phyloP scores from a whole-genome alignment of 441 rosid genomes.

The Eutrema salsugineum region DNA sequence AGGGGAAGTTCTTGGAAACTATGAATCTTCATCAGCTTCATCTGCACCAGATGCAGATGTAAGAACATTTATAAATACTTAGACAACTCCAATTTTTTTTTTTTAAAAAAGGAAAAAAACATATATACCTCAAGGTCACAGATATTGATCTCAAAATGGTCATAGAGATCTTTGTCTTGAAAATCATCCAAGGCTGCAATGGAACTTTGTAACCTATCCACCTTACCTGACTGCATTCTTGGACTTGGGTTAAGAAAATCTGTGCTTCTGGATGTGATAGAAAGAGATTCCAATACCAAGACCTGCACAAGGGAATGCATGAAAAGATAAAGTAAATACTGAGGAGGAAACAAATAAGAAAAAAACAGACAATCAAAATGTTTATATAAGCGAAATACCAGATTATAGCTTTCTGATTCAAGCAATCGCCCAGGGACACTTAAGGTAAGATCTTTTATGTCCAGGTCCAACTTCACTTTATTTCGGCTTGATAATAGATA shows the following conservation, averaged over 20 bases:
- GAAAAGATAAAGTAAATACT: conserved; percentile 8
- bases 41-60: conserved; percentile 47
- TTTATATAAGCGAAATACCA: conserved; percentile 52
- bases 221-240: conserved; percentile 36
- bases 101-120: background rate
- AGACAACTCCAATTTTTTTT: conserved; percentile 18
- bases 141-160: conserved; percentile 55
- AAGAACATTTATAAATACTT: conserved; percentile 16
- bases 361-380: background rate
- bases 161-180: conserved; percentile 53
- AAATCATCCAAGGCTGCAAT: conserved; percentile 31
- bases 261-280: conserved; percentile 39
- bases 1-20: conserved; percentile 40
- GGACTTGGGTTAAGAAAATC: conserved; percentile 34
- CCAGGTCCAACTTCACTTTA: conserved; percentile 67
- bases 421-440: conserved; percentile 52
- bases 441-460: conserved; percentile 44
- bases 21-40: conserved; percentile 42
- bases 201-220: conserved; percentile 37
- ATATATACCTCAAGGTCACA: conserved; percentile 58
- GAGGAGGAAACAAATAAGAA: background rate
- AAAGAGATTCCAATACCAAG: conserved; percentile 51
- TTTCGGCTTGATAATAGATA: conserved; percentile 59
- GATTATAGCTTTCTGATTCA: conserved; percentile 44
- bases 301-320: conserved; percentile 44